These are phyloP conservation scores for Penicillium coffeae DNA, from an alignment of 495 filamentous ascomycete genomes.

Conservation along the genomic window DNA sequence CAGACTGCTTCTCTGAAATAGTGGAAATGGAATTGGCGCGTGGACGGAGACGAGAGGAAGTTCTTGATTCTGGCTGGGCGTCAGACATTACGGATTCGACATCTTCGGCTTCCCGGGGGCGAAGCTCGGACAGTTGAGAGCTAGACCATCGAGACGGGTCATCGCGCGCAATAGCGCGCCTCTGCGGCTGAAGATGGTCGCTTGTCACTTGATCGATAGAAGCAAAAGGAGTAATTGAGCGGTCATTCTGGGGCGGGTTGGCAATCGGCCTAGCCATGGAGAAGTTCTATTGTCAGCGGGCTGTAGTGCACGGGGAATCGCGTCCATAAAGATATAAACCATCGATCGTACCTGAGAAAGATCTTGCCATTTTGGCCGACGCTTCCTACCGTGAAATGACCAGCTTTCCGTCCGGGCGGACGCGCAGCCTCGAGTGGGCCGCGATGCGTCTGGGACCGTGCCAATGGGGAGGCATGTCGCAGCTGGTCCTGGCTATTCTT, in stretches of 20 bases:
- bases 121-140: slow-evolving; percentile 45
- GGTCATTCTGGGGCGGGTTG: slow-evolving; percentile 34
- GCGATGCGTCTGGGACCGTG: slow-evolving; percentile 32
- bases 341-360: slow-evolving; percentile 75
- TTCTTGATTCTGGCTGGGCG: slow-evolving; percentile 22
- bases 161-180: slow-evolving; percentile 17
- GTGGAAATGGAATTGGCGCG: slow-evolving; percentile 64
- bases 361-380: slow-evolving; percentile 91
- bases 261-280: slow-evolving; percentile 47
- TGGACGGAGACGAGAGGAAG: slow-evolving; percentile 33
- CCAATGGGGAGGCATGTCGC: slow-evolving; percentile 35
- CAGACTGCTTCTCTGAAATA: slow-evolving; percentile 48
- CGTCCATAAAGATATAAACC: slow-evolving; percentile 9
- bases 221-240: slow-evolving; percentile 27
- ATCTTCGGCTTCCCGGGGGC: slow-evolving; percentile 34
- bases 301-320: slow-evolving; percentile 18
- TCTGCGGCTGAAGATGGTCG: slow-evolving; percentile 27
- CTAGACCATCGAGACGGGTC: slow-evolving; percentile 42
- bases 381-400: slow-evolving; percentile 90
- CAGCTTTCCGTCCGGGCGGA: slow-evolving; percentile 47
- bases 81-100: slow-evolving; percentile 26
- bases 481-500: slow-evolving; percentile 49
- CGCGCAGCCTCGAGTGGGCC: slow-evolving; percentile 29
- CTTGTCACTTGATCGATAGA: slow-evolving; percentile 33
- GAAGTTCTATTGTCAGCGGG: slow-evolving; percentile 20